Base-by-base conservation (phyloP, 208 protist genomes). In the Trypanosoma mega region DNA sequence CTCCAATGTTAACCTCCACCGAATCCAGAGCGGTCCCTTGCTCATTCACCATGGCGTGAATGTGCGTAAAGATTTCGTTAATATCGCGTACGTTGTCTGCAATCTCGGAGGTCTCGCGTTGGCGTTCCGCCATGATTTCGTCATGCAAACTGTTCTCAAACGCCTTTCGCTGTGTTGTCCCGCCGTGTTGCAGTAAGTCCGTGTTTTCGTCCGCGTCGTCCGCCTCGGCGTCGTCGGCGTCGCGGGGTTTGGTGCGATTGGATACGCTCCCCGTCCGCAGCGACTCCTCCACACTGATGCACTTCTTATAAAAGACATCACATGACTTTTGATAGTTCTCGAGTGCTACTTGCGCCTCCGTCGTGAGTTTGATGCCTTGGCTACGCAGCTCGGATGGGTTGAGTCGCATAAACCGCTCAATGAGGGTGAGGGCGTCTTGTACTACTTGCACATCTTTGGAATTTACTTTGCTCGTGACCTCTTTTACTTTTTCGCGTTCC, bases 21-120 rank as follows among this genome's bases (percentile, higher is more conserved):
- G 75, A 31, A 5, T 93, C 80, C 18, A 96, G 69, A 36, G 86
- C 70, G 16, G 77, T 80, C 0, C 90, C 90, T 53, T 96, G 90
- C 51, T 93, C 84, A 20, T 77, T 72, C 21, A 93, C 76, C 76
- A 96, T 79, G 49, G 72, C 73, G 50, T 90, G 83, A 62, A 96
- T 93, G 58, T 96, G 86, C 24, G 80, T 63, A 29, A 93, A 93
- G 55, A 93, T 93, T 27, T 93, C 86, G 44, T 92, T 80, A 24
- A 96, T 92, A 65, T 96, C 86, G 6, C 69, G 72, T 8, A 96
- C 79, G 54, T 84, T 92, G 14, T 93, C 84, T 0, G 86, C 86
- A 27, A 96, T 89, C 64, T 96, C 90, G 12, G 74, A 53, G 29
- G 85, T 91, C 53, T 96, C 90, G 0, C 77, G 73, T 41, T 76